Evolutionary conservation across 1,284 basidiomycete genomes (phyloP).

Genomic region (Trichosporon asahii): DNA sequence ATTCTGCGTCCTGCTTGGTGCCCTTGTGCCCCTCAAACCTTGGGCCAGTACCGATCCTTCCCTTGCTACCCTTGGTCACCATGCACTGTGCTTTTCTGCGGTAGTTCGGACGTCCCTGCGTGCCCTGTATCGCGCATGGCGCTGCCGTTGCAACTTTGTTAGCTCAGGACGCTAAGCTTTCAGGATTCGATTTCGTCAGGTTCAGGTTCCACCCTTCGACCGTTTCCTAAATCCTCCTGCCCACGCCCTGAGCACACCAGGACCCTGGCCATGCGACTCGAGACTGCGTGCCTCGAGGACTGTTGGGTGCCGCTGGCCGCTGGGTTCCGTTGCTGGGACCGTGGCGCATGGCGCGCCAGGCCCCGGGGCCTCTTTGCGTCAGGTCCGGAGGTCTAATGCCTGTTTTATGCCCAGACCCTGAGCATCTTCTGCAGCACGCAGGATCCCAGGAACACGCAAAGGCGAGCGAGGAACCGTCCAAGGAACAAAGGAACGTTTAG

Average conservation of each 20-base stretch:
- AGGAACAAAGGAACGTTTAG: conserved; percentile 1
- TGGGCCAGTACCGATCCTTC: conserved; percentile 2
- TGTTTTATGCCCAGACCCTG: background rate
- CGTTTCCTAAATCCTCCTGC: conserved; percentile 1
- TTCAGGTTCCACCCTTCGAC: background rate
- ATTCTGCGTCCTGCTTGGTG: background rate
- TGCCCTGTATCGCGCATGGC: background rate
- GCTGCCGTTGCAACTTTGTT: background rate
- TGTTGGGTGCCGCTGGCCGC: no score
- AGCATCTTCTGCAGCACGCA: background rate
- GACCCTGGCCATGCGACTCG: background rate
- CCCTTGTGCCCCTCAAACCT: conserved; percentile 8
- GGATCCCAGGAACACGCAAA: background rate
- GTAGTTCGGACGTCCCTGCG: background rate
- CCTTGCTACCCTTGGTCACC: background rate
- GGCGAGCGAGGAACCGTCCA: background rate
- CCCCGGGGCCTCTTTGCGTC: background rate
- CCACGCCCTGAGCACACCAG: background rate
- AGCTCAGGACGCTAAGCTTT: background rate
- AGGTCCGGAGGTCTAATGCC: background rate
- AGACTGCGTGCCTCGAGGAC: background rate
- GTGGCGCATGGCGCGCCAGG: background rate
- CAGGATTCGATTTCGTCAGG: background rate
- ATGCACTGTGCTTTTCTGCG: background rate
- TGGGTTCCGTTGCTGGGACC: background rate